Evolutionary conservation across 768 basidiomycete species (phyloP), one percentile per base, ranked within the genome.

Genomic region (Pleurotus giganteus): DNA sequence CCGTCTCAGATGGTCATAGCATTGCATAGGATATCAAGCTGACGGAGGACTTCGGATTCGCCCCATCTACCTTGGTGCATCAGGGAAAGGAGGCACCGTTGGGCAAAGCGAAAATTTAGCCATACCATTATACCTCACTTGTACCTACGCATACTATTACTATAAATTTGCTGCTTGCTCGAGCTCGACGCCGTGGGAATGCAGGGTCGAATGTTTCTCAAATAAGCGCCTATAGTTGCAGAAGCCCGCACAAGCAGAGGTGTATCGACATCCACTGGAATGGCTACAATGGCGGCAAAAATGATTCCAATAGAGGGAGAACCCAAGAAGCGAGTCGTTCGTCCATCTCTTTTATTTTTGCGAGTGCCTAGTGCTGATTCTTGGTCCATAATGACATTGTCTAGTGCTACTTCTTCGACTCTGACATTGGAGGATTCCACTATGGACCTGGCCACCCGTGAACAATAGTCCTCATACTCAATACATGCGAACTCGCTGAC

Each of bases 371-470:
- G 46, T 45, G 53, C 53, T 53, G 56, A 56, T 50, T 50, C 50
- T 53, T 54, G 56, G 56, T 49, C 47, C 49, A 58, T 62, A 60
- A 56, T 52, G 39, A 19, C 53, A 47, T 53, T 52, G 34, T 47
- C 19, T 55, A 97, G 91, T 98, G 96, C 68, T 99, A 99, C 78
- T 99, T 99, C 79, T 99, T 95, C 75, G 96, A 99, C 72, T 96
- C 94, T 28, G 96, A 99, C 68, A 95, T 99, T 70, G 96, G 97
- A 21, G 96, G 97, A 49, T 99, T 98, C 69, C 97, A 98, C 70
- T 95, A 97, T 86, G 94, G 94, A n/a, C 93, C 89, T 55, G 95
- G 94, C 4, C 94, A 98, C 69, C 93, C 94, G 87, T 91, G 71
- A 63, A 84, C 26, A 65, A 13, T 15, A 42, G 37, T 13, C 12